Conservation (phyloP, 2,329 filamentous ascomycete genomes). For the Fusarium udum region DNA sequence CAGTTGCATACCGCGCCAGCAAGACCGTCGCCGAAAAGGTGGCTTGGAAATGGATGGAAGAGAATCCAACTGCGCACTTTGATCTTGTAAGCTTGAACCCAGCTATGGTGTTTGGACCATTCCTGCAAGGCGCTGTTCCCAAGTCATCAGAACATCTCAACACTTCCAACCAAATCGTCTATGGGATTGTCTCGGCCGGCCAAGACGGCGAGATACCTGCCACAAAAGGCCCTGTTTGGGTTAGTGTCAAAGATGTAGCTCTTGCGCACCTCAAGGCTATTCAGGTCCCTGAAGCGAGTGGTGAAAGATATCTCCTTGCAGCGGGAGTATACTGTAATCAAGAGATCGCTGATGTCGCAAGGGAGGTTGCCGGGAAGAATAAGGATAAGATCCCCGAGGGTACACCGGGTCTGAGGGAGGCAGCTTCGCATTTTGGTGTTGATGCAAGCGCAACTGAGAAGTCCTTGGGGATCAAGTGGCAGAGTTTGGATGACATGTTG, state of each 20-base stretch:
- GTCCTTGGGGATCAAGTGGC: not conserved
- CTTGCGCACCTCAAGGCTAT: not conserved
- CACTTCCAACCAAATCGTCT: conserved; percentile 5
- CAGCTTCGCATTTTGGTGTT: not conserved
- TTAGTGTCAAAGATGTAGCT: conserved; percentile 2
- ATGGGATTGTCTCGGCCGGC: not conserved
- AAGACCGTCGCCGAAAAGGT: conserved; percentile 12
- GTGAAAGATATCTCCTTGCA: conserved; percentile 4
- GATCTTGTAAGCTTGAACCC: conserved; percentile 4
- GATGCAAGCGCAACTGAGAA: conserved; percentile 8
- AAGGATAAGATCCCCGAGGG: not conserved
- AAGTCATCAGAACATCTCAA: not conserved
- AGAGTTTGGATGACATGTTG: not conserved
- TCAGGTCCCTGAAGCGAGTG: not conserved
- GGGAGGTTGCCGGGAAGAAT: not conserved
- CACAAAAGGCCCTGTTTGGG: not conserved
- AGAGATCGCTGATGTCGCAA: not conserved
- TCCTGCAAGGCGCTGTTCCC: not conserved
- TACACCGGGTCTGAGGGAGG: not conserved
- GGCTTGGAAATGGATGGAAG: conserved; percentile 5
- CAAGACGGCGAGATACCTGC: not conserved
- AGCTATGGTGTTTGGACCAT: conserved; percentile 10
- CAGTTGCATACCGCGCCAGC: not conserved
- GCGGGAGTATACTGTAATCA: conserved; percentile 6
- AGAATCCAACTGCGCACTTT: not conserved